Percentiles rank a stretch among this genome's conserved stretches.
phyloP scores from a whole-genome alignment of 2,329 filamentous ascomycete genomes.

The Stemphylium beticola region DNA sequence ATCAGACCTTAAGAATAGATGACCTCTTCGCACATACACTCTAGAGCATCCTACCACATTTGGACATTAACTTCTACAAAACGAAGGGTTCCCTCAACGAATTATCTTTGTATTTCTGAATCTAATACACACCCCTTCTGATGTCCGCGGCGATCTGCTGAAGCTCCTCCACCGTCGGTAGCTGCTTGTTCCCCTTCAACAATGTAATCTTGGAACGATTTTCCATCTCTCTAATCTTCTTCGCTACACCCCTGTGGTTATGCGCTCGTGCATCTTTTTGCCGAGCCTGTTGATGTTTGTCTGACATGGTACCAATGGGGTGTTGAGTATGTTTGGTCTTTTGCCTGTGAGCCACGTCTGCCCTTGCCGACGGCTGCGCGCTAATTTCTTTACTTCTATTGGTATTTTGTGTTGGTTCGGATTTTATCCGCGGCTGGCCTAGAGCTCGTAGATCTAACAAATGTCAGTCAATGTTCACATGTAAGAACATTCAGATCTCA shows the following conservation, averaged over 20 bases:
- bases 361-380: neutral
- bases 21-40: neutral
- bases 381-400: neutral
- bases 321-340: neutral
- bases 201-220: neutral
- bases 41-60: too few species aligned
- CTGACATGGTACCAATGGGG: neutral
- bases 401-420: neutral
- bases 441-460: conserved; percentile 25
- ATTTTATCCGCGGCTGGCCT: neutral
- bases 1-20: neutral
- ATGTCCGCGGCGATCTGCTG: conserved; percentile 32
- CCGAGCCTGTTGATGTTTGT: neutral
- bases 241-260: neutral
- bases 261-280: neutral
- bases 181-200: conserved; percentile 8
- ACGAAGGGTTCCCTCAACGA: too few species aligned
- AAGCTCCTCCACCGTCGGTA: conserved; percentile 31
- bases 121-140: conserved; percentile 24
- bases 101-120: neutral
- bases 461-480: neutral
- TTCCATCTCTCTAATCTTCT: conserved; percentile 9
- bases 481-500: neutral
- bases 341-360: neutral
- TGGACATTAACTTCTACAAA: too few species aligned